Evolutionary conservation across 768 basidiomycete genomes (phyloP), one percentile per base, ranked within the genome.

Genomic region (Asterophora parasitica): DNA sequence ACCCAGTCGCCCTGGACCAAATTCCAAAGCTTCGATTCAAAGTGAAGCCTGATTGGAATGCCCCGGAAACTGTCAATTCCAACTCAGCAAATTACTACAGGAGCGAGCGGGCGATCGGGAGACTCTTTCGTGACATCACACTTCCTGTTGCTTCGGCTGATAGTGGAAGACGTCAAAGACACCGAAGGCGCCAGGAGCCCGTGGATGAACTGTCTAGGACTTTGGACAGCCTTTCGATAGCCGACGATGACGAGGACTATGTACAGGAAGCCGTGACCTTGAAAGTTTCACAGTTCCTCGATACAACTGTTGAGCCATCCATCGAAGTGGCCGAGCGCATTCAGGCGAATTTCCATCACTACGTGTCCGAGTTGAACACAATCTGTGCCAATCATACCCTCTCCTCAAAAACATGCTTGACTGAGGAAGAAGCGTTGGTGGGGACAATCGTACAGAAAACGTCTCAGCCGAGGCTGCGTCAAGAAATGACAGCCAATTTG

Each of bases 371-470:
- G 40, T 58, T 87, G 28, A 70, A 68, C 28, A 65, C 61, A 10
- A 75, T 81, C 12, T 81, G 79, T 50, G 57, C 65, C 26, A 60
- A 65, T 12, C 66, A 78, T 58, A 73, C 74, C 1, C 63, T 83
- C 0, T 77, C 75, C 2, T 55, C 59, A n/a, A 69, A 66, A 23
- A 64, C 69, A 1, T 65, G 68, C 43, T 64, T 85, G 1, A 76
- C 75, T 8, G 83, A 86, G 55, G 82, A 79, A 57, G 85, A 85
- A 59, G 81, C 75, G 0, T 63, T 82, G 2, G 61, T 85, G 13
- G 85, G 85, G 0, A 84, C 83, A 0, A 86, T 86, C 49, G 67
- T 77, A 0, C 81, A 82, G 15, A 81, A 82, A 49, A 78, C 71
- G 10, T 76, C 81, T 0, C 80, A 85, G 54, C 74, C 75, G 10